Conservation (phyloP, 2,329 filamentous ascomycete species). For the Paraphaeosphaeria sporulosa region DNA sequence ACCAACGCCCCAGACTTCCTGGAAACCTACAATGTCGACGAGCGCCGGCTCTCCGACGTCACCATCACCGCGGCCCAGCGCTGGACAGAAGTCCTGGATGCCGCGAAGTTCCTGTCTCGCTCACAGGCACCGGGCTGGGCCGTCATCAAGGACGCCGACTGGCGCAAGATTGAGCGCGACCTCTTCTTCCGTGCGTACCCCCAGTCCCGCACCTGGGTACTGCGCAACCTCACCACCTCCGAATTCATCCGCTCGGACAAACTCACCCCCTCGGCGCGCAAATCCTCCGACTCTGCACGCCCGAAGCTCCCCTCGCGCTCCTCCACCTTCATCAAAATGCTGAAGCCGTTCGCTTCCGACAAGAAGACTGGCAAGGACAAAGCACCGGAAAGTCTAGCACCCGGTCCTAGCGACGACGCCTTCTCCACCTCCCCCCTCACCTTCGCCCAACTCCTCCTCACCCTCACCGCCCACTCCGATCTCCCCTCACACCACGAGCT, state of each 20-base stretch:
- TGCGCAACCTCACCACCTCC: constrained; percentile 23
- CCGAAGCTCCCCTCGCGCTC: constrained; percentile 1
- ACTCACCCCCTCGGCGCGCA: constrained; percentile 1
- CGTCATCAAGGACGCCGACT: neutral
- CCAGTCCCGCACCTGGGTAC: constrained; percentile 17
- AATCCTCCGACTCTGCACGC: neutral
- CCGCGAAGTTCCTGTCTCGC: neutral
- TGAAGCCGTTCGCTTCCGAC: constrained; percentile 6
- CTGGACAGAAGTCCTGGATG: constrained; percentile 9
- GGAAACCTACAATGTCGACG: constrained; percentile 4
- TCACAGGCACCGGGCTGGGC: constrained; percentile 1
- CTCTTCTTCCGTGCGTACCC: constrained; percentile 17
- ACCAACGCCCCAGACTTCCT: constrained; percentile 7
- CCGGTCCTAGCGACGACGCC: neutral
- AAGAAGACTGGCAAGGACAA: neutral
- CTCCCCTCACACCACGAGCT: neutral
- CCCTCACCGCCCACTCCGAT: constrained; percentile 12
- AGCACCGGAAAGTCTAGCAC: neutral
- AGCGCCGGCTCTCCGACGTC: neutral
- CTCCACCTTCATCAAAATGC: neutral
- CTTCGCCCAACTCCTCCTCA: constrained; percentile 19
- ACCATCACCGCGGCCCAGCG: constrained; percentile 3
- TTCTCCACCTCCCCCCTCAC: constrained; percentile 9
- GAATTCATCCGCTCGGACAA: constrained; percentile 24
- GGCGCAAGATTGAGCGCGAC: constrained; percentile 14